Base-by-base conservation (phyloP, 306 rosid genomes). In the Quercus engelmannii region DNA sequence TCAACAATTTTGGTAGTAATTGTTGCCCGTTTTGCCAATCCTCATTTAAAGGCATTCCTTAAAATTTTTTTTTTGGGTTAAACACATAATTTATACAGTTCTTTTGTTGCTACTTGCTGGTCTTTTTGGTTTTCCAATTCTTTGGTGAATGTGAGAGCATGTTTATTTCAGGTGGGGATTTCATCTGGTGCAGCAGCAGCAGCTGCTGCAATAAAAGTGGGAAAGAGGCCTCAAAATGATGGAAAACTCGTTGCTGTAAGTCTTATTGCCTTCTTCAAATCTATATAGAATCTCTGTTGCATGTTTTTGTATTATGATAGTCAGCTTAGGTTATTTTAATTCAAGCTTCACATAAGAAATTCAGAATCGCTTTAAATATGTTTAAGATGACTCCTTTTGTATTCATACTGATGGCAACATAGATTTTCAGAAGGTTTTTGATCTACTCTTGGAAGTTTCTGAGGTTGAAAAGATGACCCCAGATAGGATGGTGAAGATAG, bases 151-250 rank as follows among this genome's bases (percentile, higher is more conserved):
- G 38, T 61, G 20, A 28, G 62, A 57, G 20, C 67, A 62, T 55
- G 31, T 57, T 3, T 84, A 77, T 75, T 82, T 78, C 78, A 91
- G 98, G 87, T 90, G 83, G 96, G 97, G 55, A 85, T 94, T 81
- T 94, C 98, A 72, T 94, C 98, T 4, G 94, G 97, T 73, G 83
- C 95, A 1, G 93, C 94, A 0, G 98, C 96, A 20, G 96, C 92
- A 31, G 93, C 92, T 0, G 98, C 96, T 25, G 96, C 92, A 38
- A 77, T 94, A 17, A 88, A 85, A 79, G 30, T 94, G 76, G 98
- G 90, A 19, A 92, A 85, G 86, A 87, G 87, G 11, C 46, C 46
- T 41, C 1, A 41, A 41, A 41, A 8, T 41, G 46, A 41, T 41
- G 12, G 46, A 41, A 41, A 41, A 8, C 46, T 41, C 0, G 12